Evolutionary conservation across 2,329 filamentous ascomycete species (phyloP).

Genomic region (Escovopsis sp.): DNA sequence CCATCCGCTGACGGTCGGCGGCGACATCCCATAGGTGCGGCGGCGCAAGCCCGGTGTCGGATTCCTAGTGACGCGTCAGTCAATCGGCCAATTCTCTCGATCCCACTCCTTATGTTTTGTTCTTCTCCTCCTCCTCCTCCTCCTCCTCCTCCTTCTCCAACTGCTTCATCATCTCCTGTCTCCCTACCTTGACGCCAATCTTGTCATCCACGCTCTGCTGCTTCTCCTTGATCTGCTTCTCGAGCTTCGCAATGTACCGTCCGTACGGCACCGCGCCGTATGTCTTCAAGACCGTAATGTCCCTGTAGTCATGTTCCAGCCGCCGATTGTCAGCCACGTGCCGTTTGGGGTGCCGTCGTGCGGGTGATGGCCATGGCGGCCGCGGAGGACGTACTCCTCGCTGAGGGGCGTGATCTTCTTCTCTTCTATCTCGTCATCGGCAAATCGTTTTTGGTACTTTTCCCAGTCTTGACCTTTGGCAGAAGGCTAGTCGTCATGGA

Average conservation of each 20-base stretch:
- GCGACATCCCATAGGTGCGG: conserved; percentile 98
- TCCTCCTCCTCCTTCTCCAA: neutral
- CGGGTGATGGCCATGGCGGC: neutral
- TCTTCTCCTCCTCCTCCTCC: too few relatives aligned
- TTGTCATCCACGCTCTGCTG: conserved; percentile 98
- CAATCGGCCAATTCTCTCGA: too few relatives aligned
- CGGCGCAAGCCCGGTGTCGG: conserved; percentile 92
- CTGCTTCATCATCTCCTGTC: neutral
- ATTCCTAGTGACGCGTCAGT: conserved; percentile 65
- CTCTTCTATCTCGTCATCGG: conserved; percentile 92
- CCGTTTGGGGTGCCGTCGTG: conserved; percentile 2
- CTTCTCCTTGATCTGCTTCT: conserved; percentile 99
- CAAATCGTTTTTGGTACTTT: conserved; percentile 96
- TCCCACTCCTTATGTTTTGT: too few relatives aligned
- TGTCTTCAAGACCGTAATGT: conserved; percentile 98
- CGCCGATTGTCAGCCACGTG: conserved; percentile 10
- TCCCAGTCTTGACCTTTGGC: conserved; percentile 93
- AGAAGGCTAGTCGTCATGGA: conserved; percentile 52
- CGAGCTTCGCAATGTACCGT: conserved; percentile 84
- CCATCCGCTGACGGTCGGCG: conserved; percentile 95
- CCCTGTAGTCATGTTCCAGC: conserved; percentile 38
- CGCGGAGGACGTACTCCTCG: conserved; percentile 91
- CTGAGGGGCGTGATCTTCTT: conserved; percentile 98
- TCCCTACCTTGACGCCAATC: conserved; percentile 64
- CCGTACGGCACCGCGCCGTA: conserved; percentile 96